Evolutionary conservation across 768 basidiomycete genomes (phyloP), one percentile per base, ranked within the genome.

Genomic region (Termitomyces sp.): DNA sequence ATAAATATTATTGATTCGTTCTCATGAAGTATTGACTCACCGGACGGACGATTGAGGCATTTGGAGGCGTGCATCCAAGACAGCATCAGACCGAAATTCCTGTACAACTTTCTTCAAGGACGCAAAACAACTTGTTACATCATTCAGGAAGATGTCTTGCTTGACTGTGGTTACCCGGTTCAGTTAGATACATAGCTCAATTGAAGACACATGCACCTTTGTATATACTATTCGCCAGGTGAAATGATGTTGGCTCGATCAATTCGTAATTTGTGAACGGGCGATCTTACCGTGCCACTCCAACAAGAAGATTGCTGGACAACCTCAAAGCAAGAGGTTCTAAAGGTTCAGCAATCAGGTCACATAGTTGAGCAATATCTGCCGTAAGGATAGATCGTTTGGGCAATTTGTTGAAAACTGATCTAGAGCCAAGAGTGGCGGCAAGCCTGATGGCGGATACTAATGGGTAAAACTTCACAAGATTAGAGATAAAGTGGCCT

Each of bases 281-380:
- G 14, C n/a, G 26, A 26, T 64, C 82, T 58, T 69, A 93, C 93
- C 93, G 84, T 22, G 88, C 90, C 36, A 88, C 94, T 4, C 94
- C 94, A 59, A 95, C 87, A 79, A 96, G 85, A 43, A 96, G 73
- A 67, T 92, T 93, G 58, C 92, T 92, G 10, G 93, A 94, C 55
- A 95, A 74, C 61, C 94, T 79, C 56, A 96, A 73, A 2, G 94
- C 93, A 34, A 96, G 78, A 39, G 94, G 94, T 63, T 95, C 94
- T 24, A 78, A 70, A n/a, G 94, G 94, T 63, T 88, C 79, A 27
- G 85, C 81, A 53, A 96, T 94, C 39, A 93, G 79, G 37, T 78
- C 81, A 68, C 94, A 96, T 65, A 95, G 71, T 69, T 89, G 82
- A 34, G 83, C 70, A 46, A 96, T 92, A 69, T 96, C 87, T 36